Evolutionary conservation across 345 rosid genomes (phyloP), one percentile per base, ranked within the genome.

Genomic region (Carallia brachiata): DNA sequence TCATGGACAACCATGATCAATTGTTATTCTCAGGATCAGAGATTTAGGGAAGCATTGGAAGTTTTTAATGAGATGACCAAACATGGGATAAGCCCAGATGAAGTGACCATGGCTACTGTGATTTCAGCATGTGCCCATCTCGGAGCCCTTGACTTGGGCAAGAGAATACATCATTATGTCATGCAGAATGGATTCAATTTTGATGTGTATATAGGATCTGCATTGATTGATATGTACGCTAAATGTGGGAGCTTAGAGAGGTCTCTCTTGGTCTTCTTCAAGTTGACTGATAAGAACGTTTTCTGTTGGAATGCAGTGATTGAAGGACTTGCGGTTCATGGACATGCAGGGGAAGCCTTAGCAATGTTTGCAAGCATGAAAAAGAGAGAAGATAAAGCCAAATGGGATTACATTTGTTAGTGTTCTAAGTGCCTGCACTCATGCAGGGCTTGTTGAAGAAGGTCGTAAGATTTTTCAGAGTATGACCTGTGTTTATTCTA

Each of bases 301-400:
- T 93, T 86, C 73, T 93, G 97, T 69, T 93, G 97, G 97, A 92
- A 89, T 73, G 73, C 98, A 0, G 65, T 89, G 72, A 90, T 92
- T 55, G 97, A 90, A 68, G 93, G 93, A 56, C 88, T 90, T 4
- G 87, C 95, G 2, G 79, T 69, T 67, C 98, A 93, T 77, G 91
- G 98, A 68, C 70, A 72, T 79, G 91, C 86, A 34, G 65, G 68
- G 39, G 84, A 83, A 80, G 95, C 91, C 12, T 70, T 90, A 63
- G 68, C 69, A 61, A 82, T 93, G 97, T 85, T 89, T 66, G 66
- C 6, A 12, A 83, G 75, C 78, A 93, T 93, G 97, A 84, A 75
- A n/a, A 78, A 59, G 19, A 23, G 87, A 82, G 70, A 77, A 63
- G 19, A 73, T 85, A 7, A 66, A 73, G 76, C 96, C 95, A 9